Evolutionary conservation across 257 asterid genomes (phyloP), one percentile per base, ranked within the genome.

Genomic region (Solanum pinnatisectum): DNA sequence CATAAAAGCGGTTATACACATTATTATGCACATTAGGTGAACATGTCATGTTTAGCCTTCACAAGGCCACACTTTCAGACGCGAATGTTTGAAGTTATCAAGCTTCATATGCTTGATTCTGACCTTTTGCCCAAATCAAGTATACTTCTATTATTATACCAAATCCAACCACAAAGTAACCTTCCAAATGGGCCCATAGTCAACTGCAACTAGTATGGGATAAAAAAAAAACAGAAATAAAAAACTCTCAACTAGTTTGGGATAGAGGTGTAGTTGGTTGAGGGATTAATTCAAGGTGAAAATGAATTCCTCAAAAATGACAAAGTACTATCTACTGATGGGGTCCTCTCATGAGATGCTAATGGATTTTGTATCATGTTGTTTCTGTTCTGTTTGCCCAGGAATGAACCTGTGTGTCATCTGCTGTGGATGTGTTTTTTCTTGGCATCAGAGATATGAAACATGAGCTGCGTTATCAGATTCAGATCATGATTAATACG

Each of bases 381-480:
- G 60, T 14, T n/a, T 40, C 60, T 77, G 84, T 40, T 77, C 13
- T 23, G 60, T 13, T 77, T 77, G 60, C 60, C 84, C 36, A 77
- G 60, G 23, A 39, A 23, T 39, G 23, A 77, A 39, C 84, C 84
- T 76, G 25, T 77, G 33, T 76, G 23, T 77, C 84, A 77, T 77
- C 60, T n/a, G 60, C 33, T 77, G 84, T n/a, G 84, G 60, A 77
- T 40, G 36, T 20, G 84, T 23, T 77, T 87, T 91, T 92, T 94
- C 93, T 94, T 92, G 82, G 98, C 95, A 84, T 96, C 98, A 85
- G 98, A 84, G 32, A 97, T 94, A 89, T 97, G 98, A 91, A 97
- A 94, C 98, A 97, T 96, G 86, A 97, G 96, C 99, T 96, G 98
- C 92, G 89, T 23, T 16, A 76, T 74, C 77, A 72, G 89, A 60